A percentile compares a stretch with the other conserved stretches of the same genome.
Evolutionary conservation across 1,139 yeast species (phyloP).

Genomic region (Kodamaea plutei): DNA sequence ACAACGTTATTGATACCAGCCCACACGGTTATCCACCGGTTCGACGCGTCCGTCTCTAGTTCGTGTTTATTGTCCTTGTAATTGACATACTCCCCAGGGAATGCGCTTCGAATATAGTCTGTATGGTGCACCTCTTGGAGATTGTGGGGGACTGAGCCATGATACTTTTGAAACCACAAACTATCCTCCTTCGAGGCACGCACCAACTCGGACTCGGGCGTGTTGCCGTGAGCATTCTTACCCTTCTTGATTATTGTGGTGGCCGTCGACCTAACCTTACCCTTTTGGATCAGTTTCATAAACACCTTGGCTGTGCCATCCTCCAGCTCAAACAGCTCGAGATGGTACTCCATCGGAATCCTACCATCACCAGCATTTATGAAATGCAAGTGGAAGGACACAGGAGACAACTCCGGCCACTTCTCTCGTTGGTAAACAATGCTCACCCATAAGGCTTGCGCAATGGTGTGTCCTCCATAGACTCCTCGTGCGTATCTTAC

Average conservation of each 20-base stretch:
- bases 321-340: constrained; percentile 38
- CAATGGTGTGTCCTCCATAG: constrained; percentile 76
- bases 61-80: constrained; percentile 35
- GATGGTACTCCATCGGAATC: constrained; percentile 53
- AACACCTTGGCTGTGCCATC: constrained; percentile 21
- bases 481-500: constrained; percentile 61
- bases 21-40: constrained; percentile 43
- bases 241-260: constrained; percentile 2
- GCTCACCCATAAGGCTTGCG: constrained; percentile 68
- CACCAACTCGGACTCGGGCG: not conserved
- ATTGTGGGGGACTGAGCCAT: constrained; percentile 21
- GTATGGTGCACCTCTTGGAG: constrained; percentile 35
- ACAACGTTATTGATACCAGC: constrained; percentile 28
- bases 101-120: constrained; percentile 38
- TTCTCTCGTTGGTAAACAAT: constrained; percentile 27
- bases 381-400: constrained; percentile 40
- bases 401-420: constrained; percentile 18
- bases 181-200: not conserved
- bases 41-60: constrained; percentile 24
- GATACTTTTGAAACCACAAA: constrained; percentile 21
- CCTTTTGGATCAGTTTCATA: constrained; percentile 31
- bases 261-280: constrained; percentile 26
- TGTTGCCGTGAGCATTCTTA: too few relatives aligned
- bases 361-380: constrained; percentile 46
- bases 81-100: constrained; percentile 34